phyloP scores from a whole-genome alignment of 768 basidiomycete species.

The Panus rudis region DNA sequence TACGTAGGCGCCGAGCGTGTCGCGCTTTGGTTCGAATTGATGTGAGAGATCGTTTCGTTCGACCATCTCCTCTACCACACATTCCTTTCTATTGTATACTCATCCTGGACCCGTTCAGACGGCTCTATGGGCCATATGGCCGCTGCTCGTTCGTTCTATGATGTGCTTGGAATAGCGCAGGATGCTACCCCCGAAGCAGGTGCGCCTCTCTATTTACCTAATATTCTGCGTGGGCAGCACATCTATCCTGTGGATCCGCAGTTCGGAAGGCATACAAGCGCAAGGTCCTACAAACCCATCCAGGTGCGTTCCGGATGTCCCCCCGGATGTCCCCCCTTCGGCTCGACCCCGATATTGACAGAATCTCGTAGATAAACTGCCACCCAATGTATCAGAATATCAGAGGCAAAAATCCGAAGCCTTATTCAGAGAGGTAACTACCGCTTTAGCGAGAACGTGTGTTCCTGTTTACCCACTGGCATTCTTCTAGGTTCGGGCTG shows the following conservation, averaged over 20 bases:
- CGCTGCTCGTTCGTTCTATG: conserved; percentile 18
- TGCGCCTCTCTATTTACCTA: conserved; percentile 7
- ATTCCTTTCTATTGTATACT: neutral
- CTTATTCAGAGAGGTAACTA: conserved; percentile 21
- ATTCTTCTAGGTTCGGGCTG: conserved; percentile 17
- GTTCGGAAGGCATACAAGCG: conserved; percentile 27
- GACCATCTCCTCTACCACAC: too few species aligned
- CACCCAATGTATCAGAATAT: conserved; percentile 17
- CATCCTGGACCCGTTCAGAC: conserved; percentile 4
- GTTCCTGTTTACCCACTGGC: neutral
- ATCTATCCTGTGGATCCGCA: conserved; percentile 2
- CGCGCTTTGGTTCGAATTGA: too few species aligned
- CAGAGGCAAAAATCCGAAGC: conserved; percentile 19
- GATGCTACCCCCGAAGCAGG: conserved; percentile 23
- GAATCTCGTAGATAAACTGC: conserved; percentile 21
- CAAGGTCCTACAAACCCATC: conserved; percentile 24
- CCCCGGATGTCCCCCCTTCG: neutral
- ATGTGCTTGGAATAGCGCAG: conserved; percentile 21
- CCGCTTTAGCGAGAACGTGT: neutral
- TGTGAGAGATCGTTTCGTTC: too few species aligned
- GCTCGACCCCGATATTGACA: too few species aligned
- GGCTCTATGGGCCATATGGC: conserved; percentile 15
- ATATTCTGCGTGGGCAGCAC: neutral
- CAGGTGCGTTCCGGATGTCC: conserved; percentile 14
- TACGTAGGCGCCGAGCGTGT: too few species aligned